These are phyloP conservation scores for Neovahlkampfia damariscottae DNA, from an alignment of 78 protist genomes.

Conservation along the genomic window DNA sequence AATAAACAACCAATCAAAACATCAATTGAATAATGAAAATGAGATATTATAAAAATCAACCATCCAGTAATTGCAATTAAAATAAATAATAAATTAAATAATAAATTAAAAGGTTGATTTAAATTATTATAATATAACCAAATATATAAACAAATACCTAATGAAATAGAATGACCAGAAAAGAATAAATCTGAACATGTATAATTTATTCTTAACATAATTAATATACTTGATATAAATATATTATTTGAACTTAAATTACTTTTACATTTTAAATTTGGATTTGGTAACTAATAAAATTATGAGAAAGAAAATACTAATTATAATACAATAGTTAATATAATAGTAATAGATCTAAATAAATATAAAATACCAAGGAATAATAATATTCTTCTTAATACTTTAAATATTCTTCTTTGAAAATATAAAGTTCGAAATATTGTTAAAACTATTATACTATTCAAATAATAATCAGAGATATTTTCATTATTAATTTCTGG, in stretches of 20 bases:
- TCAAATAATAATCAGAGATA: too few species aligned
- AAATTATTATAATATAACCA: not conserved
- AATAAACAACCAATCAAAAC: not conserved
- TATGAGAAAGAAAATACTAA: too few species aligned
- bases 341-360: too few species aligned
- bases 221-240: not conserved
- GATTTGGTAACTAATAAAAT: too few species aligned
- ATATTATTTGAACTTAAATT: not conserved
- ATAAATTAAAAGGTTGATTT: too few species aligned
- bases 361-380: too few species aligned
- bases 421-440: too few species aligned
- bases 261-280: not conserved
- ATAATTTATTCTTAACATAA: not conserved
- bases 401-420: too few species aligned
- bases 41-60: not conserved
- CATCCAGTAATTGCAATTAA: not conserved
- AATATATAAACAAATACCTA: not conserved
- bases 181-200: not conserved
- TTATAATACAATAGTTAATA: too few species aligned
- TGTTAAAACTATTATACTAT: too few species aligned
- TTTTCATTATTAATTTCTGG: too few species aligned
- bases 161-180: not conserved
- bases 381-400: too few species aligned
- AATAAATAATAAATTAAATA: not conserved
- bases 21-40: not conserved